These are phyloP conservation scores for Nitzschia sp. DNA, from an alignment of 108 stramenopile genomes.

Conservation along the genomic window DNA sequence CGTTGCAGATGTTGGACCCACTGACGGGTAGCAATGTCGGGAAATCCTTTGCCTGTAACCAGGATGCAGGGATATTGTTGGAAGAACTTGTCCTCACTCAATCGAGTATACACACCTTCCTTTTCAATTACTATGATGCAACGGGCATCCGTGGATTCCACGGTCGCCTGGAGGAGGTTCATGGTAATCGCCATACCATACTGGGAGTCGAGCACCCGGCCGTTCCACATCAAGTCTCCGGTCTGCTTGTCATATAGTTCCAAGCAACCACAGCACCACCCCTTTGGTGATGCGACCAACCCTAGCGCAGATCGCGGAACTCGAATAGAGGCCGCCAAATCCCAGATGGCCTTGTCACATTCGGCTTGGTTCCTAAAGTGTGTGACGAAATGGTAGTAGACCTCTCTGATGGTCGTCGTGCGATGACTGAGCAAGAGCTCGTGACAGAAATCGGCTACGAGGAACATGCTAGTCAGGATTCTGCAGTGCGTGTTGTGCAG, in stretches of 20 bases:
- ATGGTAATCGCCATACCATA: slow-evolving; percentile 35
- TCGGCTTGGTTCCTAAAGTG: slow-evolving; percentile 80
- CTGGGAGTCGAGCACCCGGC: slow-evolving; percentile 25
- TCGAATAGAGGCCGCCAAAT: slow-evolving; percentile 39
- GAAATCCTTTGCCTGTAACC: slow-evolving; percentile 96
- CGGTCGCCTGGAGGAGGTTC: background rate
- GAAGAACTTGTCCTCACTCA: slow-evolving; percentile 93
- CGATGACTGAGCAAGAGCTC: slow-evolving; percentile 49
- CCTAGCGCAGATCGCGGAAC: slow-evolving; percentile 70
- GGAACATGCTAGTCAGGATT: slow-evolving; percentile 53
- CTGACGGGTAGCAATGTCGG: slow-evolving; percentile 87
- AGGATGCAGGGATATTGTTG: slow-evolving; percentile 91
- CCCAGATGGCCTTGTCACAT: slow-evolving; percentile 65
- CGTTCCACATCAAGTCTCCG: slow-evolving; percentile 25
- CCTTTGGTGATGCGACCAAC: slow-evolving; percentile 81
- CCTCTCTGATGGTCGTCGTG: slow-evolving; percentile 83
- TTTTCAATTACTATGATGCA: slow-evolving; percentile 96
- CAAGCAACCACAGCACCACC: slow-evolving; percentile 82
- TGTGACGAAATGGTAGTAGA: slow-evolving; percentile 85
- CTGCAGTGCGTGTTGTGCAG: slow-evolving; percentile 49
- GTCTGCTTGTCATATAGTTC: slow-evolving; percentile 32
- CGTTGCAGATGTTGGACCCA: slow-evolving; percentile 63
- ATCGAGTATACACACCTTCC: slow-evolving; percentile 95
- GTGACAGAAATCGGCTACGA: slow-evolving; percentile 70
- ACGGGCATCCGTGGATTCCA: slow-evolving; percentile 35